Evolutionary conservation across 768 basidiomycete genomes (phyloP), one percentile per base, ranked within the genome.

Genomic region (Rhizopogon rudus): DNA sequence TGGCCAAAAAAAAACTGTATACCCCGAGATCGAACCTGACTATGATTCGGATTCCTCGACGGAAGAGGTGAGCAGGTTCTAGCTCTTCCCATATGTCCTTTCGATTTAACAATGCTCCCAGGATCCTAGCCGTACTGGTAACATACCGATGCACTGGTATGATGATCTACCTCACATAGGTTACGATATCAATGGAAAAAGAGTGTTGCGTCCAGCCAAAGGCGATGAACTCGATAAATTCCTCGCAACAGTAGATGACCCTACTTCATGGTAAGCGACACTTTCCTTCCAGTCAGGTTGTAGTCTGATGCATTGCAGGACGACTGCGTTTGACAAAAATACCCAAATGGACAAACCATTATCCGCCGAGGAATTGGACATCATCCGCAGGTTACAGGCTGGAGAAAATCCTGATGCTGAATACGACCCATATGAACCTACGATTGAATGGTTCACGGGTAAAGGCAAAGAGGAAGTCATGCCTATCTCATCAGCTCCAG

Each of bases 91-190:
- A 40, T 44, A n/a, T 20, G 28, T 52, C 20, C 29, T 44, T 22
- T 55, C 59, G 22, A 56, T 44, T 56, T 61, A 59, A 54, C 54
- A 25, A 39, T 44, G 13, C 52, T 37, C 54, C 53, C 61, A 98
- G 94, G 82, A 85, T 52, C 91, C 90, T n/a, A 98, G 97, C 67
- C 91, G 95, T 57, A 84, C 97, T 61, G 97, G 97, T 52, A 81
- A 96, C 71, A 77, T 99, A 58, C 97, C 97, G 44, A 88, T 89
- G 81, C 94, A 99, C 65, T 99, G 96, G 94, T 99, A 99, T 70
- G 97, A 98, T 68, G 95, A 98, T 76, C 77, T 99, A 61, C 97
- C 97, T n/a, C 97, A 99, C 72, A 82, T 99, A 66, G 97, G 97
- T 44, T 99, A 99, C 73, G 84, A 93, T 70, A 86, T 98, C 63